A percentile compares a stretch with the other conserved stretches of the same genome.
These are phyloP conservation scores for Rosa lucieae DNA, from an alignment of 306 rosid species.

Conservation along the genomic window DNA sequence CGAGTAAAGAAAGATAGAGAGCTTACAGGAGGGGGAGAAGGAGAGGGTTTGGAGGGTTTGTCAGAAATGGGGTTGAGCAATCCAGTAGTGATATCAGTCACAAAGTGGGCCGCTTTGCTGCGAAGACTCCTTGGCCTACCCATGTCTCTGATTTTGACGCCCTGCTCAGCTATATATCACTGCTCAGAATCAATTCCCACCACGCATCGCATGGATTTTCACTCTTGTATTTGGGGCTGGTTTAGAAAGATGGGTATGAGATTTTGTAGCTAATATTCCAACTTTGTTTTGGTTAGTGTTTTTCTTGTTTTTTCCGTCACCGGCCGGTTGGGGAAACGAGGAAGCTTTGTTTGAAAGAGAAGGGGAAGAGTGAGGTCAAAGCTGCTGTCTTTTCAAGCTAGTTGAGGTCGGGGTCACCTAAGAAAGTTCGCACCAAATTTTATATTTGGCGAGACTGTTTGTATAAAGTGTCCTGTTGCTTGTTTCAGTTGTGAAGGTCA, in stretches of 20 bases:
- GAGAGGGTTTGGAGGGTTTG: slow-evolving; percentile 47
- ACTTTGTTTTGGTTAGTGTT: no score
- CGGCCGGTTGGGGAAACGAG: not conserved
- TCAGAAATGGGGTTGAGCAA: slow-evolving; percentile 89
- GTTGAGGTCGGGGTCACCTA: not conserved
- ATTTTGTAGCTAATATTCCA: not conserved
- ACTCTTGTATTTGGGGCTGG: no score
- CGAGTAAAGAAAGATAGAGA: slow-evolving; percentile 13
- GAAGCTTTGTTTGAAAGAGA: not conserved
- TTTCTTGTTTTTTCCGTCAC: not conserved
- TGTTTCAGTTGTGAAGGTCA: not conserved
- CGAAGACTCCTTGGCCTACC: slow-evolving; percentile 73
- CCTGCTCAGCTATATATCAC: not conserved
- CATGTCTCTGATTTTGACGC: slow-evolving; percentile 27
- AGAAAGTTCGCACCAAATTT: not conserved
- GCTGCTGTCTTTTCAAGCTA: slow-evolving; percentile 2
- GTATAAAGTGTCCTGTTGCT: no score
- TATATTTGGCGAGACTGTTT: no score
- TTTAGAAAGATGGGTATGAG: not conserved
- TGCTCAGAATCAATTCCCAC: not conserved
- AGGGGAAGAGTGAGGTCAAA: not conserved
- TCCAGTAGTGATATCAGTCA: slow-evolving; percentile 82
- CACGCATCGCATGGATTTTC: not conserved
- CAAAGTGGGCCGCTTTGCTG: slow-evolving; percentile 71
- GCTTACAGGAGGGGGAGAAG: slow-evolving; percentile 47